Evolutionary conservation across 1,284 basidiomycete genomes (phyloP), one percentile per base, ranked within the genome.

Genomic region (Leccinum subatratum): DNA sequence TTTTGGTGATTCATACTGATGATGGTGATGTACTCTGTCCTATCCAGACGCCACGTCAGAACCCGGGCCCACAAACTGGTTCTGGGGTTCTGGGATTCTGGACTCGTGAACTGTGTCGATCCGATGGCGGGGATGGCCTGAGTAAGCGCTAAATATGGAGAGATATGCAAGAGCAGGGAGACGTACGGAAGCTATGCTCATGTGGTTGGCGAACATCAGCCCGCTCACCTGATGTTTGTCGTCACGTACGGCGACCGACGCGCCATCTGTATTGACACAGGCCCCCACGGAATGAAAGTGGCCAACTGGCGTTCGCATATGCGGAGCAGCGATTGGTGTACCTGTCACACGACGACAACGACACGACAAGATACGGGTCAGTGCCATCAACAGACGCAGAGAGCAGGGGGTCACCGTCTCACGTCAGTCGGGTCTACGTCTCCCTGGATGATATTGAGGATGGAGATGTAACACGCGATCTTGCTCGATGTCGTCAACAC

Each of bases 241-340:
- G 89, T 85, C 66, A 97, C 84, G 76, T 95, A 97, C 11, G 94
- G 96, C 63, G 92, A 96, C 75, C 87, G 90, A 70, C 94, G 91
- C 6, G 97, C 96, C 2, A 99, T 96, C 80, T 99, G 97, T 72
- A 98, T 98, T 60, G 94, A 96, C 2, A 96, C 96, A 1, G 97
- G 96, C 4, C 97, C 97, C 97, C 97, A 99, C 3, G 97, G 96
- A 69, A 99, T 98, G 79, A 99, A 99, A 77, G 92, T 97, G 12
- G 97, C 96, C 16, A 99, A 83, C 74, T 98, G 94, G 37, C 96
- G 87, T 79, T 99, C 96, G 37, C 97, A 89, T 72, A 99, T 99
- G 9, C 97, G 90, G 28, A 99, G 84, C 42, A 99, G 82, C 14
- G 95, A 97, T 87, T 98, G 97, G 78, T 99, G 97, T 8, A 95